Evolutionary conservation across 495 filamentous ascomycete genomes (phyloP).

Genomic region (Penicillium mononematosum): DNA sequence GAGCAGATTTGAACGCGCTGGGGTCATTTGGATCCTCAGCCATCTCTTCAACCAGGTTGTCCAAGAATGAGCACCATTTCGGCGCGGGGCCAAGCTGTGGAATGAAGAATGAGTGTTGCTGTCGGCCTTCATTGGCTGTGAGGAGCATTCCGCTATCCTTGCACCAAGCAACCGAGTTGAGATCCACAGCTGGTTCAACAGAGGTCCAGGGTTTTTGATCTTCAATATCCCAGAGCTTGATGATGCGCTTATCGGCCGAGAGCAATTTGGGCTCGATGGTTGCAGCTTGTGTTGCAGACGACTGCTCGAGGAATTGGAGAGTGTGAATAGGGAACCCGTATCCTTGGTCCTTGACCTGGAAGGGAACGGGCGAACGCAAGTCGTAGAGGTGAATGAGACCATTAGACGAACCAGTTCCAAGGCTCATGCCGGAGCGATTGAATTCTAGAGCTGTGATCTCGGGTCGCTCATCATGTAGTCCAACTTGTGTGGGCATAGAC

Average conservation of each 20-base stretch:
- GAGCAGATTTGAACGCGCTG: constrained; percentile 54
- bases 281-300: constrained; percentile 58
- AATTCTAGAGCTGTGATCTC: constrained; percentile 89
- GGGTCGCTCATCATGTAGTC: constrained; percentile 52
- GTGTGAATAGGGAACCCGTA: constrained; percentile 93
- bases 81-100: constrained; percentile 91
- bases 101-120: constrained; percentile 94
- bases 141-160: constrained; percentile 86
- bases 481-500: constrained; percentile 42
- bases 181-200: constrained; percentile 89
- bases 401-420: constrained; percentile 84
- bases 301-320: constrained; percentile 78
- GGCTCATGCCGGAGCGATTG: constrained; percentile 75
- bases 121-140: constrained; percentile 91
- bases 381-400: constrained; percentile 94
- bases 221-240: constrained; percentile 90
- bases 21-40: constrained; percentile 75
- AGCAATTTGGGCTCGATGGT: constrained; percentile 79
- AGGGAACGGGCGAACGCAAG: constrained; percentile 79
- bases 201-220: constrained; percentile 88
- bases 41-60: constrained; percentile 98
- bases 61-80: constrained; percentile 93
- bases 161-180: constrained; percentile 88
- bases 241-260: constrained; percentile 88
- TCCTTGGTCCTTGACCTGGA: constrained; percentile 90